Evolutionary conservation across 1,284 basidiomycete genomes (phyloP), one percentile per base, ranked within the genome.

Genomic region (Cutaneotrichosporon dermatis): DNA sequence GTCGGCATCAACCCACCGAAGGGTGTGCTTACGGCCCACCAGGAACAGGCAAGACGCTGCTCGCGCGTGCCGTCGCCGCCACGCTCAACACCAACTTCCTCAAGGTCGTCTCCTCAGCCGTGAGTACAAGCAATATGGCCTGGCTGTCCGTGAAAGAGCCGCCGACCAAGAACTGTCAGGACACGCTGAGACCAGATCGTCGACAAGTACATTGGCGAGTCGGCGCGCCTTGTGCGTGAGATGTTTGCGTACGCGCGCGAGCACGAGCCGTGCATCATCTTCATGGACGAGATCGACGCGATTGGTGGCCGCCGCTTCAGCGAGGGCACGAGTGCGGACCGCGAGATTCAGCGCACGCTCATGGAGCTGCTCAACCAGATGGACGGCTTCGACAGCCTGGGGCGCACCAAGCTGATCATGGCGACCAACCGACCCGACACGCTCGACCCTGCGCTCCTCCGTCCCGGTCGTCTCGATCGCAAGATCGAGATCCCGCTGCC

Each of bases 361-460:
- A 99, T 99, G 96, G 96, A 99, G 90, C 82, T 99, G 39, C 84
- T 99, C 50, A 99, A 99, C 76, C 95, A 99, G 80, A 96, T 99
- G 92, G 96, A 99, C 76, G 96, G 96, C 39, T 99, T 99, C 81
- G 96, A 99, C 79, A 91, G 93, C 12, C 83, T 98, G 33, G 96
- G 95, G 54, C 84, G 84, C 70, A 99, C 94, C 45, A 99, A 99
- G 79, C 85, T 99, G 59, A 99, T 99, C 79, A 98, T 99, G 93
- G 94, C 92, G 4, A 96, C 93, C 40, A 96, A 96, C 81, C 83
- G 93, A 73, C 93, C 93, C 1, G 94, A 97, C 78, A 98, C 95
- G 2, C 86, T 99, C 40, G 96, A 99, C 79, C 96, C 96, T 12
- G 96, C 96, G 6, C 85, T 99, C 36, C 84, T 99, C 64, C 89